phyloP scores from a whole-genome alignment of 257 asterid species.

The Hygrophila difformis region DNA sequence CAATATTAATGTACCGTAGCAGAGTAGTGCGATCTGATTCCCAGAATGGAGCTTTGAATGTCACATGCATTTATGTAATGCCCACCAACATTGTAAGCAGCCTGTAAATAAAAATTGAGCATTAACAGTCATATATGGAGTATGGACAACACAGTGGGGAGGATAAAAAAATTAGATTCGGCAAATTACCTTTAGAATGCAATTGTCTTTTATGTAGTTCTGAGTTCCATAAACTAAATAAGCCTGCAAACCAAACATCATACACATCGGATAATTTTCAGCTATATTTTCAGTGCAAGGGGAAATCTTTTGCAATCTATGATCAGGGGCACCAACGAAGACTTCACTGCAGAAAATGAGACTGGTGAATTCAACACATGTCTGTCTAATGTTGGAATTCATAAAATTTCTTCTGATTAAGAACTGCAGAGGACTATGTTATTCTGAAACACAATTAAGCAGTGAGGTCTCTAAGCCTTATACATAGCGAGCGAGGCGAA shows the following conservation, averaged over 20 bases:
- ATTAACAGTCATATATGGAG: not conserved
- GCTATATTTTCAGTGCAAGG: not conserved
- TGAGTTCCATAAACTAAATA: slow-evolving; percentile 88
- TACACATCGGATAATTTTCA: not conserved
- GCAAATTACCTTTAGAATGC: slow-evolving; percentile 53
- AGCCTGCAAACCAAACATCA: slow-evolving; percentile 45
- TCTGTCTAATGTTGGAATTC: too few species aligned
- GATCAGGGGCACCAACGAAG: not conserved
- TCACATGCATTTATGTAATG: slow-evolving; percentile 64
- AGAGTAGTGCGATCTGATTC: slow-evolving; percentile 71
- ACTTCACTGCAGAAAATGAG: not conserved
- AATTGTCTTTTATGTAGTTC: slow-evolving; percentile 43
- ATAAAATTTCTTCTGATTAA: too few species aligned
- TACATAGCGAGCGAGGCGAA: too few species aligned
- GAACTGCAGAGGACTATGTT: not conserved
- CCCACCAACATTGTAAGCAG: slow-evolving; percentile 91
- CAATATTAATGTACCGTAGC: slow-evolving; percentile 44
- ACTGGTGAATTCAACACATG: too few species aligned
- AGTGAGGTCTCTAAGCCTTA: too few species aligned
- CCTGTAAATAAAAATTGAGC: not conserved
- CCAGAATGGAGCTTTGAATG: slow-evolving; percentile 72
- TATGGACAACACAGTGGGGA: not conserved
- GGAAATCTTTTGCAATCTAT: not conserved
- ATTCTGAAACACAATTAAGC: too few species aligned
- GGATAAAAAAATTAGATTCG: not conserved